phyloP scores from a whole-genome alignment of 352 stramenopile genomes.

The Pythium plurisporium region DNA sequence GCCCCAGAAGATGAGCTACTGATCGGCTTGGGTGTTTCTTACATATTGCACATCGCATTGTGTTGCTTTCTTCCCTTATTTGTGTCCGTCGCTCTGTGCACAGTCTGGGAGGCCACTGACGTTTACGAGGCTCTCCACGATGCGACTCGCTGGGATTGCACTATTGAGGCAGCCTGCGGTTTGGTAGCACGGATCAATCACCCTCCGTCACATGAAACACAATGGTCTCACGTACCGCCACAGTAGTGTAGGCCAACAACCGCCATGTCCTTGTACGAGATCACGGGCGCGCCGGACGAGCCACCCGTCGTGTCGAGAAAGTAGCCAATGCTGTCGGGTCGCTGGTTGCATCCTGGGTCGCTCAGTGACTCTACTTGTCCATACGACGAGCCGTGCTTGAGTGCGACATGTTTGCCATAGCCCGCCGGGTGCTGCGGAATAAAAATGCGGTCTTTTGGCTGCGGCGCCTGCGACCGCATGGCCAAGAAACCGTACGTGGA shows the following conservation, averaged over 20 bases:
- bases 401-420: conserved; percentile 40
- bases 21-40: too few species aligned
- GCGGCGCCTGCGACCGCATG: conserved; percentile 17
- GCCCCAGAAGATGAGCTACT: conserved; percentile 86
- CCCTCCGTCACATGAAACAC: too few species aligned
- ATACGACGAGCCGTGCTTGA: conserved; percentile 33
- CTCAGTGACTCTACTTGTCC: conserved; percentile 24
- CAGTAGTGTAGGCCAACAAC: conserved; percentile 57
- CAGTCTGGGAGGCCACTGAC: conserved; percentile 21
- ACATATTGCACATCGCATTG: neutral
- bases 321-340: conserved; percentile 36
- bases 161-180: conserved; percentile 32
- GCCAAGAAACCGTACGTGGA: conserved; percentile 42
- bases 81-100: neutral
- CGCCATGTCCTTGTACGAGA: conserved; percentile 29
- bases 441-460: conserved; percentile 38
- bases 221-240: conserved; percentile 21
- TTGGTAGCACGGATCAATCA: too few species aligned
- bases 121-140: conserved; percentile 25
- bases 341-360: conserved; percentile 32
- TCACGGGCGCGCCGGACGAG: conserved; percentile 46
- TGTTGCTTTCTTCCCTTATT: neutral
- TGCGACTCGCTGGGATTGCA: conserved; percentile 30
- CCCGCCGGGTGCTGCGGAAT: conserved; percentile 48
- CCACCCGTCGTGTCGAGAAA: conserved; percentile 39